Evolutionary conservation across 345 rosid species (phyloP).

Genomic region (Rhodomyrtus tomentosa): DNA sequence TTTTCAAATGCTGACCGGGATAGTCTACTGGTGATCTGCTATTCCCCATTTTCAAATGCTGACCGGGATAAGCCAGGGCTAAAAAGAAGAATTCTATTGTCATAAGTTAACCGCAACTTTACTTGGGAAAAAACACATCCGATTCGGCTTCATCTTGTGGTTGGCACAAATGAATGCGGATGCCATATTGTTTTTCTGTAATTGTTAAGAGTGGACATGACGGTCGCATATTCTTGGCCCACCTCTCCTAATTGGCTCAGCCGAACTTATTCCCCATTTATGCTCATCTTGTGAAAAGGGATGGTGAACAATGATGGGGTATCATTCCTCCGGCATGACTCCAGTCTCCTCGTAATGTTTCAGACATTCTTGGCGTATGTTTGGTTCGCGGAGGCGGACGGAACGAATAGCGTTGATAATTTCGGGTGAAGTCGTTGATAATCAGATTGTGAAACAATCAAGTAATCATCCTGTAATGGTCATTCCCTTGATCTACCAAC

Average conservation of each 20-base stretch:
- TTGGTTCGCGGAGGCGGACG: neutral
- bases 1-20: neutral
- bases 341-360: neutral
- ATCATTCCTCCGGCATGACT: neutral
- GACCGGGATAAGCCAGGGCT: neutral
- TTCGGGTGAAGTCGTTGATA: neutral
- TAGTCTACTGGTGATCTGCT: neutral
- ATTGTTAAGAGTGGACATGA: neutral
- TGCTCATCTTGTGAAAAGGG: neutral
- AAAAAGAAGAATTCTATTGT: neutral
- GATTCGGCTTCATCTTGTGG: neutral
- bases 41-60: neutral
- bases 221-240: neutral
- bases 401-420: neutral
- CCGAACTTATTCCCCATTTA: neutral
- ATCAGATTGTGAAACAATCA: neutral
- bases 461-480: neutral
- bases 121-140: neutral
- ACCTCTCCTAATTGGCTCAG: neutral
- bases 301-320: neutral
- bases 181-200: neutral
- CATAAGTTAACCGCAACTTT: neutral
- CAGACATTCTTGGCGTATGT: neutral
- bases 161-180: neutral
- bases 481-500: neutral